Conservation (phyloP, 495 filamentous ascomycete genomes). For the Aspergillus homomorphus region DNA sequence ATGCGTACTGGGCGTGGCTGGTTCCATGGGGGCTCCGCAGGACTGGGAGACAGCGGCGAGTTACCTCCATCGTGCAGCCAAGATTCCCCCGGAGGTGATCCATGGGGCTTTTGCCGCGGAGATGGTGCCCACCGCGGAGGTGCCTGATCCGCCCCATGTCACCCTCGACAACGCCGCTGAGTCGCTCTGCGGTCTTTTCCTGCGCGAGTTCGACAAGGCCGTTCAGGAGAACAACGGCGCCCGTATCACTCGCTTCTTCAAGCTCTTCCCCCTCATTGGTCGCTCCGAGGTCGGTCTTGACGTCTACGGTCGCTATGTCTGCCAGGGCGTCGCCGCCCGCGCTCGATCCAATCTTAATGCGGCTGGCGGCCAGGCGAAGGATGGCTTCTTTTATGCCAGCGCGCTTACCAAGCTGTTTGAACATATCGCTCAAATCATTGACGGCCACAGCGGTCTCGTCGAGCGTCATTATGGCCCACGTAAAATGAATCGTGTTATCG, state of each 20-base stretch:
- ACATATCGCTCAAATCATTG: slow-evolving; percentile 94
- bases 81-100: slow-evolving; percentile 75
- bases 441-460: slow-evolving; percentile 82
- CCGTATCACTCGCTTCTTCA: slow-evolving; percentile 93
- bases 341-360: slow-evolving; percentile 77
- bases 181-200: slow-evolving; percentile 80
- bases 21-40: slow-evolving; percentile 94
- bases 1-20: slow-evolving; percentile 91
- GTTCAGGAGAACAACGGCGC: slow-evolving; percentile 78
- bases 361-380: slow-evolving; percentile 56
- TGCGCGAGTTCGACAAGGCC: slow-evolving; percentile 93
- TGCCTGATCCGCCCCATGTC: slow-evolving; percentile 83
- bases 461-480: slow-evolving; percentile 89
- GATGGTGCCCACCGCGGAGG: slow-evolving; percentile 92
- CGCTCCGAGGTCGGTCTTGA: slow-evolving; percentile 85
- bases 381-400: slow-evolving; percentile 88
- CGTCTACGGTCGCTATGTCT: slow-evolving; percentile 93
- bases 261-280: slow-evolving; percentile 93
- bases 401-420: slow-evolving; percentile 90
- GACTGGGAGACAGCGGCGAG: slow-evolving; percentile 97
- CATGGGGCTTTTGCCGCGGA: slow-evolving; percentile 84
- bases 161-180: slow-evolving; percentile 86
- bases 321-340: slow-evolving; percentile 80
- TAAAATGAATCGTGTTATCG: slow-evolving; percentile 94
- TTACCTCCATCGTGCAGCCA: slow-evolving; percentile 77